Base-by-base conservation (phyloP, 768 basidiomycete genomes). In the Mycena vitilis region DNA sequence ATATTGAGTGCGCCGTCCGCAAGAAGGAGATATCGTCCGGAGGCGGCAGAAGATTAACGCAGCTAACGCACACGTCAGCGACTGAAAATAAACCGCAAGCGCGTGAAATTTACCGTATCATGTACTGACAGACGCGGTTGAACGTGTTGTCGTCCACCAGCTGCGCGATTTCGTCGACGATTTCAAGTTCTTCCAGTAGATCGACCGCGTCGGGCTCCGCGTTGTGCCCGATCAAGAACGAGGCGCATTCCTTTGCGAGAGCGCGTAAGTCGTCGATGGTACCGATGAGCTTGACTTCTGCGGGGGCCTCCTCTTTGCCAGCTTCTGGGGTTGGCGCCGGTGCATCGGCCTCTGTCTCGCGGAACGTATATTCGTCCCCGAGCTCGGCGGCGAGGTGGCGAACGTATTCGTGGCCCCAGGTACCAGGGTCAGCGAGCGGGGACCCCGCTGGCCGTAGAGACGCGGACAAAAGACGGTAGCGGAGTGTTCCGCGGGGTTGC, bases 331-430 rank as follows among this genome's bases (percentile, higher is more conserved):
- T 74, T 66, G 58, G 71, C 59, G 47, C 70, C 68, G 63, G 58
- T 11, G 45, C 54, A 16, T 71, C 71, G 44, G 78, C 78, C 34
- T 85, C 87, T 69, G 89, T 86, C 68, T 89, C 89, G n/a, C 94
- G 90, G 55, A 84, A 77, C 30, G 83, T 87, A 76, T 91, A 99
- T 76, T 99, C 98, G 76, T 98, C 95, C 8, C 96, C 96, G 10
- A 99, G 90, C 77, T 99, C 98, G 2, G 97, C 92, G 13, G 98
- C 95, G 53, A 99, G 88, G 77, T 99, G 97, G 40, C 97, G 91
- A 61, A 99, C 95, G 76, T 99, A 99, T 84, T 99, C 98, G 77
- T 99, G 96, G 5, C 98, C 98, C 98, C 98, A 99, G 38, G 90
- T 87, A n/a, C 97, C 96, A 0, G 98, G 96, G 72, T 95, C 94